These are phyloP conservation scores for Catunica adiposa DNA, from an alignment of 2,329 filamentous ascomycete genomes.

Conservation along the genomic window DNA sequence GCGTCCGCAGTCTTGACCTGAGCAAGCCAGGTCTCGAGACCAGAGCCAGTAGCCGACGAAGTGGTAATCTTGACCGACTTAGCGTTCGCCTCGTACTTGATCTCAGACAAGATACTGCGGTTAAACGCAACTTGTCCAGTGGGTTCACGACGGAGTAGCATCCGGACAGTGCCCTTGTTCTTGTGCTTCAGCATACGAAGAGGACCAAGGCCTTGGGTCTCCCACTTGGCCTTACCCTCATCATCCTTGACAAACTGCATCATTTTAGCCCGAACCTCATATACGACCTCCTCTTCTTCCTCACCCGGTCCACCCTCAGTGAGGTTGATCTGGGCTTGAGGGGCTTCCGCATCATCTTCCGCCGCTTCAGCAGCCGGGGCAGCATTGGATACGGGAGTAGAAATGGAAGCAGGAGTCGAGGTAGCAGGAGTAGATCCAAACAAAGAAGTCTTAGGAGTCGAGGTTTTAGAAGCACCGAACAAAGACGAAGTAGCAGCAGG, in stretches of 20 bases:
- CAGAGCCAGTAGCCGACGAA: constrained; percentile 39
- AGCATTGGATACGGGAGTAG: neutral
- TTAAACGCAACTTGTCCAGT: constrained; percentile 61
- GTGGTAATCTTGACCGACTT: constrained; percentile 46
- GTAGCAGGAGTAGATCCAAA: constrained; percentile 3
- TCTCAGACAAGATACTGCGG: constrained; percentile 42
- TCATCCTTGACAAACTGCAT: constrained; percentile 38
- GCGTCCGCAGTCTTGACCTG: constrained; percentile 50
- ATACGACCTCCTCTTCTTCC: constrained; percentile 52
- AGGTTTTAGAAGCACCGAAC: neutral
- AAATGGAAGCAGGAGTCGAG: neutral
- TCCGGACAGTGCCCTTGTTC: constrained; percentile 45
- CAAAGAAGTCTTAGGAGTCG: constrained; percentile 3
- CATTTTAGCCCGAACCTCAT: constrained; percentile 56
- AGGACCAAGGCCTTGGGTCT: constrained; percentile 52
- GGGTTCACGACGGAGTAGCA: constrained; percentile 60
- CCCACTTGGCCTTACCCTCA: constrained; percentile 43
- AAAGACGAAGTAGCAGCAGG: neutral
- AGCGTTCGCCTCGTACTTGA: constrained; percentile 43
- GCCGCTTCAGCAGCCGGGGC: constrained; percentile 1
- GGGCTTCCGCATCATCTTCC: constrained; percentile 37
- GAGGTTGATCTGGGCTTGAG: constrained; percentile 54
- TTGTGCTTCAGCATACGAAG: constrained; percentile 61
- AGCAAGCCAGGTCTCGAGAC: constrained; percentile 53
- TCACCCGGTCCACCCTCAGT: constrained; percentile 50